These are phyloP conservation scores for Xylaria cubensis DNA, from an alignment of 495 filamentous ascomycete genomes.

Conservation along the genomic window DNA sequence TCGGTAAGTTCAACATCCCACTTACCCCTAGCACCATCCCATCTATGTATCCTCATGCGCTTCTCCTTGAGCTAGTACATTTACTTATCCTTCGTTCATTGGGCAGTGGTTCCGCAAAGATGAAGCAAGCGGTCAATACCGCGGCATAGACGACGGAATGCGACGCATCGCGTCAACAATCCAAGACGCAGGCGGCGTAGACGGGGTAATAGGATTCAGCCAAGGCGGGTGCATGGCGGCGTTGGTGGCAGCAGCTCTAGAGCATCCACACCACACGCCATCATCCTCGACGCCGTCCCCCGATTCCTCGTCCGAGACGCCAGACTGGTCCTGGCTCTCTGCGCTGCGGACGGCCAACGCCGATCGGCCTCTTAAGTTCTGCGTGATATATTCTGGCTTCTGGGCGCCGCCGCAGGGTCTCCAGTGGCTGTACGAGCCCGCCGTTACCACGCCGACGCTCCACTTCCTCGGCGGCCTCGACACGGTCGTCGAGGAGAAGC, in stretches of 20 bases:
- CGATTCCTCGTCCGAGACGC: not conserved
- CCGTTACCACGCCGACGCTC: constrained; percentile 76
- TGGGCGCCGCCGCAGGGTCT: constrained; percentile 61
- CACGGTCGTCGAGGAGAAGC: constrained; percentile 81
- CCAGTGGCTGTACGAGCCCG: constrained; percentile 77
- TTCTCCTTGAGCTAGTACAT: not conserved
- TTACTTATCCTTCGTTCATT: not conserved
- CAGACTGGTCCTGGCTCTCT: constrained; percentile 41
- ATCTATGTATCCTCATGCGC: not conserved
- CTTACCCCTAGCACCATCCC: not conserved
- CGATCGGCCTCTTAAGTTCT: constrained; percentile 75
- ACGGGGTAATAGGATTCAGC: constrained; percentile 78
- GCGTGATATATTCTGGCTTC: constrained; percentile 81
- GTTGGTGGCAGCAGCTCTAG: constrained; percentile 69
- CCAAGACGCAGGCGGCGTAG: constrained; percentile 63
- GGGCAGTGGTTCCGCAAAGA: constrained; percentile 77
- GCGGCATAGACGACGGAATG: constrained; percentile 70
- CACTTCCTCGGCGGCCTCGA: constrained; percentile 87
- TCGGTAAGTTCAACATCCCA: constrained; percentile 41
- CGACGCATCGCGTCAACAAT: constrained; percentile 64
- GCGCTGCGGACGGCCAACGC: constrained; percentile 51
- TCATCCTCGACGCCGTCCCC: not conserved
- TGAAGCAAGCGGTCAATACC: constrained; percentile 64
- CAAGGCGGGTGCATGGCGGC: constrained; percentile 72
- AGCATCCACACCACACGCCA: constrained; percentile 43